Percentiles rank a stretch among this genome's conserved stretches.
Evolutionary conservation across 2,329 filamentous ascomycete genomes (phyloP).

Genomic region (Cladosporium sp.): DNA sequence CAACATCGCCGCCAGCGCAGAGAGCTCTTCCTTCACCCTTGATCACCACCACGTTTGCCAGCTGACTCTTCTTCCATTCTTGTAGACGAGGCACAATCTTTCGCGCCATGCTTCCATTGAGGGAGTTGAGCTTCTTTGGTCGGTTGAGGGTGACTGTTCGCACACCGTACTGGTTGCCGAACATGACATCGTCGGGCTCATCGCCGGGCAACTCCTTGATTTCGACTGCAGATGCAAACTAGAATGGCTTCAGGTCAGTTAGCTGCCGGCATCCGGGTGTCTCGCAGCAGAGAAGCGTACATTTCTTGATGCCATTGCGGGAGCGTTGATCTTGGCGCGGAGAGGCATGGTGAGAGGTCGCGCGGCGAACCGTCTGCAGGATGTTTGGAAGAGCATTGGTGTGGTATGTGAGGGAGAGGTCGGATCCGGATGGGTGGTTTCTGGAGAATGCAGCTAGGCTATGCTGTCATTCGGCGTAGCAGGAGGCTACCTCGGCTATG

Average conservation of each 20-base stretch:
- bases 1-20: conserved; percentile 91
- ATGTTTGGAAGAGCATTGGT: conserved; percentile 49
- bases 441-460: conserved; percentile 10
- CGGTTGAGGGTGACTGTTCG: conserved; percentile 93
- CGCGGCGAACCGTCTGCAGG: conserved; percentile 41
- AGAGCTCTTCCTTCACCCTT: conserved; percentile 87
- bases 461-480: conserved; percentile 18
- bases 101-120: conserved; percentile 90
- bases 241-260: conserved; percentile 36
- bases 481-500: conserved; percentile 16
- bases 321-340: conserved; percentile 69
- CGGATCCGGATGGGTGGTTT: neutral
- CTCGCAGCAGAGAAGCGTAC: conserved; percentile 45
- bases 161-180: conserved; percentile 83
- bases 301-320: conserved; percentile 53
- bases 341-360: conserved; percentile 67
- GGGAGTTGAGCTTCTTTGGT: conserved; percentile 84
- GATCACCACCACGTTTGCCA: conserved; percentile 89
- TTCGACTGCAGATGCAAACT: conserved; percentile 27
- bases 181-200: conserved; percentile 86
- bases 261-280: conserved; percentile 24
- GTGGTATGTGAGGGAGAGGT: conserved; percentile 14
- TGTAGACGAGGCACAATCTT: conserved; percentile 88
- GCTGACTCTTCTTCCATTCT: conserved; percentile 92
- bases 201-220: conserved; percentile 64